Evolutionary conservation across 1,139 yeast species (phyloP), one percentile per base, ranked within the genome.

Genomic region (Diutina mesorugosa): DNA sequence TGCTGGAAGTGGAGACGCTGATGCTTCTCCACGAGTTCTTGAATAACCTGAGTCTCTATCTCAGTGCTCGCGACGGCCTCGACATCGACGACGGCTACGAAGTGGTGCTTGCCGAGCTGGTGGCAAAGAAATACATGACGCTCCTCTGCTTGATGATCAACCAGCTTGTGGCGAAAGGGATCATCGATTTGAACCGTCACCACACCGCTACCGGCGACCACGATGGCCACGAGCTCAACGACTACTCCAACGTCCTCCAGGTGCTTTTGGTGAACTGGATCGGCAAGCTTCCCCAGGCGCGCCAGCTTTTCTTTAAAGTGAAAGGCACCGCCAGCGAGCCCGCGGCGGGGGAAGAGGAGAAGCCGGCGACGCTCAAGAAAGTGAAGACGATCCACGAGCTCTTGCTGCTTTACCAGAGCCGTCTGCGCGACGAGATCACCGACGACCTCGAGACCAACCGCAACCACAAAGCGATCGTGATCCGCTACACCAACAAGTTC

Each of bases 1-100:
- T 85, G 16, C 79, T 85, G 45, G 81, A 77, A 8, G 73, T 83
- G 54, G 91, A 86, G 61, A 74, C 70, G 59, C 79, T 80, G 63
- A 83, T 85, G 87, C 64, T 86, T n/a, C 66, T 86, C 48, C 90
- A 85, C 66, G 89, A 84, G 64, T 83, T 85, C 62, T 73, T 86
- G 58, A 74, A 80, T 16, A 83, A 79, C 59, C 77, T 85, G 30
- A 72, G 79, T 9, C 73, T 77, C 14, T 79, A 73, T 60, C 66
- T 85, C 28, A 52, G 48, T 45, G 47, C 48, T 2, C 21, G 48
- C 14, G 38, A 0, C 72, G 72, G 74, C 4, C 68, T 72, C 18
- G 71, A 69, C 48, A 70, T 72, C 12, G 72, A 69, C 2, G 72
- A 68, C 45, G 76, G 74, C 0, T 66, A 68, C 47, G 68, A 69